Percentiles rank a stretch among this genome's conserved stretches.
These are phyloP conservation scores for Lecanicillium sp. DNA, from an alignment of 2,329 filamentous ascomycete species.

Conservation along the genomic window DNA sequence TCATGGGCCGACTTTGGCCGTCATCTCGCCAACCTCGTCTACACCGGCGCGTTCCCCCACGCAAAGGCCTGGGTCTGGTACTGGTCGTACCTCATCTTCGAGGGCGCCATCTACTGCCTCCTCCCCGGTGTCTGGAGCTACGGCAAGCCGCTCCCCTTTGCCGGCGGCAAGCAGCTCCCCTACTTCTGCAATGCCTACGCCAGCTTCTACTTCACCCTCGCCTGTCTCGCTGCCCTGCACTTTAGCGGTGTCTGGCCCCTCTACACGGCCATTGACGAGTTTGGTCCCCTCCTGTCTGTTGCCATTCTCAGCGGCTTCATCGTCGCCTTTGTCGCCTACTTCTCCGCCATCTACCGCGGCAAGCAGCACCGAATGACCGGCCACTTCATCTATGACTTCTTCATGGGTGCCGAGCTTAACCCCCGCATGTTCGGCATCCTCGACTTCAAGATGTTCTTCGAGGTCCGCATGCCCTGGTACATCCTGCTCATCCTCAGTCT, in stretches of 20 bases:
- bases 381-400: conserved; percentile 80
- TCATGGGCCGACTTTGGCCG: conserved; percentile 63
- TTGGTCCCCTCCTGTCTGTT: conserved; percentile 86
- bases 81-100: conserved; percentile 86
- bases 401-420: conserved; percentile 88
- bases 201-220: conserved; percentile 83
- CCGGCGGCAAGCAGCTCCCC: conserved; percentile 75
- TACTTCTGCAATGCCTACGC: conserved; percentile 92
- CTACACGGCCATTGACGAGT: conserved; percentile 90
- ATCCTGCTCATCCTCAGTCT: conserved; percentile 75
- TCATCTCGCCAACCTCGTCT: conserved; percentile 67
- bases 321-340: conserved; percentile 77
- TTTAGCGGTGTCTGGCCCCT: conserved; percentile 79
- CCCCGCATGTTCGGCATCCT: conserved; percentile 79
- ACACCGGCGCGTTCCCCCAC: conserved; percentile 78
- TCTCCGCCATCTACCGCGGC: conserved; percentile 74
- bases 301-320: conserved; percentile 87
- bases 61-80: conserved; percentile 85
- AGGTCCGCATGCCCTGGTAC: conserved; percentile 88
- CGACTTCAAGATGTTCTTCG: conserved; percentile 96
- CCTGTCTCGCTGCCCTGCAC: conserved; percentile 65
- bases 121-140: conserved; percentile 83
- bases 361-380: conserved; percentile 91
- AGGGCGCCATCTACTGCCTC: conserved; percentile 74
- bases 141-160: conserved; percentile 80